Percentiles rank a stretch among this genome's conserved stretches.
phyloP scores from a whole-genome alignment of 2,329 filamentous ascomycete species.

The Ceratocystis lukuohia region DNA sequence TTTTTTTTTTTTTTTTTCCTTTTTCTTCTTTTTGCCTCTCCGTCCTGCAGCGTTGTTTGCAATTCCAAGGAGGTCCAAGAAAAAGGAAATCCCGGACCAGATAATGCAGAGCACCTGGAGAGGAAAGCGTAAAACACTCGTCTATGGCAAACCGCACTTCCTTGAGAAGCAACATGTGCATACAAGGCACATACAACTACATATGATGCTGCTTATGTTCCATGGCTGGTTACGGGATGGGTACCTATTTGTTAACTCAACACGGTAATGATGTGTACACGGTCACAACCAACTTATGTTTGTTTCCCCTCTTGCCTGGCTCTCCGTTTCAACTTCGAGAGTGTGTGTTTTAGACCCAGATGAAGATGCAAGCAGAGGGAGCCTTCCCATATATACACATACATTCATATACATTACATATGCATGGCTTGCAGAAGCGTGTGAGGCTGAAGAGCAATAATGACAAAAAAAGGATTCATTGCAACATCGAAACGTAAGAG shows the following conservation, averaged over 20 bases:
- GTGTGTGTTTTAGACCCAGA: neutral
- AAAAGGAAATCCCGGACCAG: neutral
- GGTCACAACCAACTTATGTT: neutral
- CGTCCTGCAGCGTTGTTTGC: too few species aligned
- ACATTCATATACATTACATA: neutral
- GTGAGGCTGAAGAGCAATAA: constrained; percentile 7
- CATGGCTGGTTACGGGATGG: neutral
- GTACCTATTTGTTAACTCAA: neutral
- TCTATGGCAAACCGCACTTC: neutral
- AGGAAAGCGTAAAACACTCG: neutral
- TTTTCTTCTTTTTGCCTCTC: too few species aligned
- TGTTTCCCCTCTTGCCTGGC: neutral
- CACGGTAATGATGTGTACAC: neutral
- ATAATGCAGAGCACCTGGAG: neutral
- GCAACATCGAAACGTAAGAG: neutral
- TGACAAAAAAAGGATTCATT: neutral
- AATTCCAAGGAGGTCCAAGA: too few species aligned
- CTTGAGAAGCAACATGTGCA: neutral
- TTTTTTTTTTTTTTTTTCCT: too few species aligned
- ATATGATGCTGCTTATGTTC: too few species aligned
- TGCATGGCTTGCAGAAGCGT: constrained; percentile 8
- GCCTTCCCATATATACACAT: neutral
- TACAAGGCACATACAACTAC: neutral
- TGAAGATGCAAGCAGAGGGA: too few species aligned
- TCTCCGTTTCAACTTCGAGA: neutral